Base-by-base conservation (phyloP, 2,329 filamentous ascomycete species). In the Fusarium begoniae region DNA sequence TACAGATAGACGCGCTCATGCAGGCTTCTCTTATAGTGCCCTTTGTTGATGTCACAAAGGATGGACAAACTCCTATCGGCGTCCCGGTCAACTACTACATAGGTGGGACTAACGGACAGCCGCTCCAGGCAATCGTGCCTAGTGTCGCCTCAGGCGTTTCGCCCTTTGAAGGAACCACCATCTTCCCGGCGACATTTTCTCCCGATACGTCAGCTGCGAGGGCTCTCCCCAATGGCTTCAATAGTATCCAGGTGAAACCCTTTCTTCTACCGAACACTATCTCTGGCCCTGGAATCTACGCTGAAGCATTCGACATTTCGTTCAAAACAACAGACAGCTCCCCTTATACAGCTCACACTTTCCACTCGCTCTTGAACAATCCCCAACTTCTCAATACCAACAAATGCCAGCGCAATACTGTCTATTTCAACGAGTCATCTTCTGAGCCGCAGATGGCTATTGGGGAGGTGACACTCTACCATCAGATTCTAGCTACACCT, bases 371-470 rank as follows among this genome's bases (percentile, higher is more conserved):
- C 7, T 12, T 70, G 6, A 70, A 70, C 13, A 59, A n/a, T 0
- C 65, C 67, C 2, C 67, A 70, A 1, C 67, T 70, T 17, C 26
- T 70, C 9, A 70, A 64, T 22, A 70, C 41, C 15, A 43, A 43
- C 4, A 69, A 70, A 8, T 69, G 67, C 18, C 67, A 70, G 18
- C 58, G 65, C 6, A 69, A 70, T 5, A 69, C 67, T 3, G 17
- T 69, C 2, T 70, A 70, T 10, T 70, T 70, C 12, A 70, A 69
- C 9, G 67, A 69, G 9, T 41, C 67, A 0, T 59, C 48, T 50
- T 44, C 65, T 2, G 41, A 59, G 11, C 67, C 65, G 0, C 58
- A 30, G n/a, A 69, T 69, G 67, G 65, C 48, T 24, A 15, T 69
- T 17, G 67, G 20, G 2, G 65, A 69, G 6, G 38, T 70, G 2